These are phyloP conservation scores for Candida taoyuanica DNA, from an alignment of 805 yeast species.

Conservation along the genomic window DNA sequence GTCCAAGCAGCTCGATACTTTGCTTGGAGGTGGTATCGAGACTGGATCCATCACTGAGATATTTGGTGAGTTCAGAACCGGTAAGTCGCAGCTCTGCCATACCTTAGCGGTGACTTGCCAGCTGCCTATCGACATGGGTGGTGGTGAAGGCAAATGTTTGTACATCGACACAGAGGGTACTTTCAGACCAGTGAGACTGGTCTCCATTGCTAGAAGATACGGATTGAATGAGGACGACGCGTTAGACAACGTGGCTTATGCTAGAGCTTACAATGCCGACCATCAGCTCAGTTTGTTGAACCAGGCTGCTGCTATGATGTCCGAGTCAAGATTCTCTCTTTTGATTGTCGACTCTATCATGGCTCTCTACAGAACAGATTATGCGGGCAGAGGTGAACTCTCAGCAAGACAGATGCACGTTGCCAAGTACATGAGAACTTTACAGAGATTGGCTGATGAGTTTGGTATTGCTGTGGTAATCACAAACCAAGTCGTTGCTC, in stretches of 20 bases:
- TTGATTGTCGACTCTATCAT: constrained; percentile 95
- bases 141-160: constrained; percentile 96
- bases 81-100: constrained; percentile 95
- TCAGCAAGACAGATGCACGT: constrained; percentile 93
- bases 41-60: constrained; percentile 96
- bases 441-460: constrained; percentile 94
- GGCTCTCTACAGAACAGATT: constrained; percentile 95
- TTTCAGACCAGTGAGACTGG: constrained; percentile 85
- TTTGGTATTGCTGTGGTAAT: constrained; percentile 96
- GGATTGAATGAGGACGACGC: constrained; percentile 92
- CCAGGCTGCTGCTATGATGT: constrained; percentile 94
- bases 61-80: constrained; percentile 97
- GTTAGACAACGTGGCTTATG: constrained; percentile 95
- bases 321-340: constrained; percentile 85
- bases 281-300: constrained; percentile 84
- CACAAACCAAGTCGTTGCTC: constrained; percentile 96
- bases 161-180: constrained; percentile 98
- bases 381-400: constrained; percentile 90
- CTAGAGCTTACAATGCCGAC: constrained; percentile 95
- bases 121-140: constrained; percentile 93
- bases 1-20: constrained; percentile 86
- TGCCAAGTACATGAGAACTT: constrained; percentile 85
- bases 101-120: constrained; percentile 96
- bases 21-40: constrained; percentile 94
- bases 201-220: constrained; percentile 85